Percentiles rank a stretch among this genome's conserved stretches.
Conservation (phyloP, 2,329 filamentous ascomycete genomes). For the Talaromyces albobiverticillius region DNA sequence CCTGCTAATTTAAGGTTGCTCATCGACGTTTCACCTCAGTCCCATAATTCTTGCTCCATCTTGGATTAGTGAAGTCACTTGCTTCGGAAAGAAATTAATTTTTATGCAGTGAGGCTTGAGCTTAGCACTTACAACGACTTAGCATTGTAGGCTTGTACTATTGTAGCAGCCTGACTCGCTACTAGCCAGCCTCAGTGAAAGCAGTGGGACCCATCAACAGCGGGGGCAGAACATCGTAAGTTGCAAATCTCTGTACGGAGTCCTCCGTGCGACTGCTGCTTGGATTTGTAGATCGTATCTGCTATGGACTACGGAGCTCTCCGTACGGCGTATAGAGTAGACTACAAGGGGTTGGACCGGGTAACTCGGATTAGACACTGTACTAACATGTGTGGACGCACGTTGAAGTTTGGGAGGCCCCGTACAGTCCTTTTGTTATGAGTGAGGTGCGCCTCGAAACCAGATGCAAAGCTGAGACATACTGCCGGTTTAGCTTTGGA, state of each 20-base stretch:
- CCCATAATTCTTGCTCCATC: neutral
- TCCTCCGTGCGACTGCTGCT: neutral
- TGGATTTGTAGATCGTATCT: conserved; percentile 4
- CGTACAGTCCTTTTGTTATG: too few species aligned
- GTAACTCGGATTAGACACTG: neutral
- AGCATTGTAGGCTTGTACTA: too few species aligned
- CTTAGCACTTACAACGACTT: too few species aligned
- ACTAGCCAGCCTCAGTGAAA: neutral
- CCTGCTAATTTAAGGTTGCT: conserved; percentile 8
- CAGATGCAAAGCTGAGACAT: too few species aligned
- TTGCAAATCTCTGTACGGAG: neutral
- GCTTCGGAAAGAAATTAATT: neutral
- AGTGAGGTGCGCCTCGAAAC: too few species aligned
- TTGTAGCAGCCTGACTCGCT: too few species aligned
- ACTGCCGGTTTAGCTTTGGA: too few species aligned
- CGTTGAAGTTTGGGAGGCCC: too few species aligned
- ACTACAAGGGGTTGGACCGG: neutral
- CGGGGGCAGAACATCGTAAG: neutral
- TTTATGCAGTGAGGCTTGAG: neutral
- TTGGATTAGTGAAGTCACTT: neutral
- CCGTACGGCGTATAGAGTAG: neutral
- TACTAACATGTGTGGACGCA: too few species aligned
- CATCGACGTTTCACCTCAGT: conserved; percentile 7
- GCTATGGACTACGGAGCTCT: neutral
- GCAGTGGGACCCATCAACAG: neutral